Conservation (phyloP, 768 basidiomycete genomes). For the Lepiota subincarnata region DNA sequence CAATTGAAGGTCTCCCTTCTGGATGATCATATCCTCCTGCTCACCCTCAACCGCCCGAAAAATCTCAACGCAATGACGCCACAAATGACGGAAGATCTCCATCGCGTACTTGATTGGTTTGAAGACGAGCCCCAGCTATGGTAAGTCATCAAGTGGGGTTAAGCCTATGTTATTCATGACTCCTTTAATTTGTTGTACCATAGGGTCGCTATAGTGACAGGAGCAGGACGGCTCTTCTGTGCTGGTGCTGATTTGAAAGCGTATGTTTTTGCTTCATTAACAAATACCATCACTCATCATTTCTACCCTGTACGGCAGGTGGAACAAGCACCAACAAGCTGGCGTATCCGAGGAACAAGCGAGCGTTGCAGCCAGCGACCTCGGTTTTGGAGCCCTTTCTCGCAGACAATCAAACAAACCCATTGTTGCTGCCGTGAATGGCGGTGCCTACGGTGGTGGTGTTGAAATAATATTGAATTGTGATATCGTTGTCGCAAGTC, state of each 20-base stretch:
- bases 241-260: conserved; percentile 77
- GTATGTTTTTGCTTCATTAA: conserved; percentile 34
- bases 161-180: not conserved
- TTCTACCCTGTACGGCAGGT: conserved; percentile 34
- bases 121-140: conserved; percentile 69
- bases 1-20: conserved; percentile 36
- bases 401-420: conserved; percentile 66
- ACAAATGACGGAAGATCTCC: conserved; percentile 50
- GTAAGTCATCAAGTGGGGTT: conserved; percentile 33
- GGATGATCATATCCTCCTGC: conserved; percentile 33
- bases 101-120: conserved; percentile 62
- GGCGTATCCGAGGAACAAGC: conserved; percentile 43
- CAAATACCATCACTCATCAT: not conserved
- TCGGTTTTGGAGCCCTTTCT: conserved; percentile 75
- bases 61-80: conserved; percentile 73
- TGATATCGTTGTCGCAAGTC: conserved; percentile 67
- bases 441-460: conserved; percentile 67
- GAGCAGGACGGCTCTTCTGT: conserved; percentile 69
- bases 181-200: not conserved
- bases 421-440: conserved; percentile 77
- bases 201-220: conserved; percentile 76
- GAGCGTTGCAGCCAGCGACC: conserved; percentile 28
- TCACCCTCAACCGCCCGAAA: conserved; percentile 60
- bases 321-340: conserved; percentile 51
- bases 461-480: conserved; percentile 71